Base-by-base conservation (phyloP, 805 yeast genomes). In the Saccharomycopsis babjevae region DNA sequence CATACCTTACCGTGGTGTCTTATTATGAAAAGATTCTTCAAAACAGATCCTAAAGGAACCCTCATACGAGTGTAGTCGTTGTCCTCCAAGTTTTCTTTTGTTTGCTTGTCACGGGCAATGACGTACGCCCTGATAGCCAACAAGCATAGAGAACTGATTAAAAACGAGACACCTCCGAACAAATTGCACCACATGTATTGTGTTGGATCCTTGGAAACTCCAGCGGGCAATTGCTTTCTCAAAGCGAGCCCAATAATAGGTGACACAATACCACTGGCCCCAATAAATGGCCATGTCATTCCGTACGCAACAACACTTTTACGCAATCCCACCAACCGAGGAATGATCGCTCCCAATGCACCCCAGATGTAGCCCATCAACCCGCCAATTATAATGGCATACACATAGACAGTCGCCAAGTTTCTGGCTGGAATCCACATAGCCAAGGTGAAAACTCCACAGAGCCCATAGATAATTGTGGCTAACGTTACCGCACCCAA, bases 281-380 rank as follows among this genome's bases (percentile, higher is more conserved):
- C 88, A 54, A 79, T 67, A 40, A 77, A 70, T 15, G 77, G 66
- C 88, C 87, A 84, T 3, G 79, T 65, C 80, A 82, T 75, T 20
- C 82, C 79, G 58, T 78, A 71, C 0, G 77, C 70, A 18, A 81
- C 78, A 54, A 79, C 79, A 67, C 83, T 69, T 64, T 79, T 81
- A 43, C 75, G 69, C 36, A 84, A 68, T 0, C 89, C 89, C 18
- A 79, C 79, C 30, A 83, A 71, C 57, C 83, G 70, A 0, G 85
- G 78, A 0, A 77, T 69, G 30, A 82, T 72, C 2, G 87, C 77
- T 0, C 84, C 79, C 62, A 79, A 65, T 2, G 82, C 77, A 3
- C 84, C 79, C 80, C 83, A 85, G 52, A 84, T 73, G 11, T 83
- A 73, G 1, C 89, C 89, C 85, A 84, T 84, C 38, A 80, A 58